Percentiles rank a stretch among this genome's conserved stretches.
Evolutionary conservation across 192 early-diverging fungal species (phyloP).

Genomic region (Linnemannia exigua): DNA sequence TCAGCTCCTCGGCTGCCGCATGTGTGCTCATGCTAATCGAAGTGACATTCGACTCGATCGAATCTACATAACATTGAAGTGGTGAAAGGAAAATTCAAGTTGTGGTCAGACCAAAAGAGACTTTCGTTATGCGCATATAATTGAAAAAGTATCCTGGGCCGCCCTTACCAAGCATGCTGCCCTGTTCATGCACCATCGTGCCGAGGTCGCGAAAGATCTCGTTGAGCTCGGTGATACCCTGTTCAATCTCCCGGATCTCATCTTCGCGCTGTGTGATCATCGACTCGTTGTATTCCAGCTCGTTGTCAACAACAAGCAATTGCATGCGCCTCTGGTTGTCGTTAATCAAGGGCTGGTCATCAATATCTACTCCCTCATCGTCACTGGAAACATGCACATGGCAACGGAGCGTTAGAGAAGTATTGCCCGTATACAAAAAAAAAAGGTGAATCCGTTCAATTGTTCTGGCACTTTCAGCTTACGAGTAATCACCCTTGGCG

Average conservation of each 20-base stretch:
- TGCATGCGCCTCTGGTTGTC: slow-evolving; percentile 70
- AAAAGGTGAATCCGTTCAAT: background rate
- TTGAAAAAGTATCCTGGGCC: background rate
- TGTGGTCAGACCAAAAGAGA: background rate
- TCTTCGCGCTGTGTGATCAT: slow-evolving; percentile 95
- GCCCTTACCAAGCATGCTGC: slow-evolving; percentile 83
- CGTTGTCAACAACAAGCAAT: slow-evolving; percentile 86
- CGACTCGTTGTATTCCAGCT: slow-evolving; percentile 95
- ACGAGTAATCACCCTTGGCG: slow-evolving; percentile 53
- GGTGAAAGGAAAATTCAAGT: background rate
- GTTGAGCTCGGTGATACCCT: slow-evolving; percentile 94
- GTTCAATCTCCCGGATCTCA: slow-evolving; percentile 93
- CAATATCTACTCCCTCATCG: slow-evolving; percentile 55
- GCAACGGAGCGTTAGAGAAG: background rate
- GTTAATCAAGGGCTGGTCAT: slow-evolving; percentile 73
- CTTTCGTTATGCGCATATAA: background rate
- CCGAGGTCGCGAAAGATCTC: slow-evolving; percentile 98
- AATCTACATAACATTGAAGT: slow-evolving; percentile 18
- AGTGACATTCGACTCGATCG: slow-evolving; percentile 87
- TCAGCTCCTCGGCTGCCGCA: slow-evolving; percentile 86
- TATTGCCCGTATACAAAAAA: background rate
- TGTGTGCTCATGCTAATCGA: slow-evolving; percentile 82
- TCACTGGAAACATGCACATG: slow-evolving; percentile 37
- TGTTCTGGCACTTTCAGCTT: slow-evolving; percentile 4
- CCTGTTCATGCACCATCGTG: slow-evolving; percentile 96